Conservation (phyloP, 192 early-diverging fungal genomes). For the Umbelopsis sp. region DNA sequence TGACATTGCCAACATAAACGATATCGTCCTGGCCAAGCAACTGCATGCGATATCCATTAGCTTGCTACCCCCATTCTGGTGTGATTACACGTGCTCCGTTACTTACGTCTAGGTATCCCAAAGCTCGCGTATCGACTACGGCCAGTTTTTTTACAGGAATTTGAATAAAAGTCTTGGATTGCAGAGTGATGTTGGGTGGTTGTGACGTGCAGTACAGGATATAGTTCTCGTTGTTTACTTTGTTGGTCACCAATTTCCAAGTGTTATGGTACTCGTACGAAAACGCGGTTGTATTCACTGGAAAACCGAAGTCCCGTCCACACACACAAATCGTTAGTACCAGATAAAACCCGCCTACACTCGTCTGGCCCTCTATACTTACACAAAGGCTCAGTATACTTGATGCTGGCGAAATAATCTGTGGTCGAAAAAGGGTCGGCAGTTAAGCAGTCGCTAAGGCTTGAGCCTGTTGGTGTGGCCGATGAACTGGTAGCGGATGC, state of each 20-base stretch:
- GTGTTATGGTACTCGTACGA: conserved; percentile 31
- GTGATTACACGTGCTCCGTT: neutral
- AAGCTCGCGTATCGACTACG: conserved; percentile 35
- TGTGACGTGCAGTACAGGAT: conserved; percentile 41
- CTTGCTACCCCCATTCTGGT: neutral
- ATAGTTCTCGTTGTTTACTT: conserved; percentile 34
- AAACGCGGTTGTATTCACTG: conserved; percentile 39
- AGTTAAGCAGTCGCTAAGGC: conserved; percentile 8
- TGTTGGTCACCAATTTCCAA: conserved; percentile 41
- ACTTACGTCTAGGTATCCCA: conserved; percentile 52
- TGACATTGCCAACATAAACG: conserved; percentile 27
- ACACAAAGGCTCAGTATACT: conserved; percentile 4
- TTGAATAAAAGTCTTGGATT: conserved; percentile 30
- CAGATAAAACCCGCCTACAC: no score
- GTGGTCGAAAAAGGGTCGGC: conserved; percentile 14
- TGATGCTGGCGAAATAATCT: conserved; percentile 22
- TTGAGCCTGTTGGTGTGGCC: conserved; percentile 9
- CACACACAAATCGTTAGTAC: no score
- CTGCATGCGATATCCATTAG: conserved; percentile 16
- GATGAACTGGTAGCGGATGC: conserved; percentile 19
- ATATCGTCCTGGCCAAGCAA: conserved; percentile 38
- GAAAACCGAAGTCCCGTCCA: neutral
- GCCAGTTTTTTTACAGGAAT: conserved; percentile 40
- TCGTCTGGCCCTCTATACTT: neutral
- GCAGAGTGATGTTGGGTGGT: conserved; percentile 12